Evolutionary conservation across 768 basidiomycete genomes (phyloP), one percentile per base, ranked within the genome.

Genomic region (Russula dissimulans): DNA sequence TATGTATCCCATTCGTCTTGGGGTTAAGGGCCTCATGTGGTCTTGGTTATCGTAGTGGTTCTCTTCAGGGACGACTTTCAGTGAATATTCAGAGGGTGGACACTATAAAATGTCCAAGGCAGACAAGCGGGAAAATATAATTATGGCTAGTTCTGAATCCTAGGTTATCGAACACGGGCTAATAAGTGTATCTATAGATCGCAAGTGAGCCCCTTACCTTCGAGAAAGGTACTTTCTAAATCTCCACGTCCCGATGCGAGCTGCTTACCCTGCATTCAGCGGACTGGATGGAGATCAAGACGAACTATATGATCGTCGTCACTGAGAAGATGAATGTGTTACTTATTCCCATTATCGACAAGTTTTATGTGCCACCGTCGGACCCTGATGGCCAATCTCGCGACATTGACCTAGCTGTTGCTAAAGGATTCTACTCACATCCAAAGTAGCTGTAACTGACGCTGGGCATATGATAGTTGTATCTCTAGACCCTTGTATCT

Each of bases 221-320:
- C 67, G 95, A 99, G 75, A 81, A 94, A 79, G 89, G 89, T 89
- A 55, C 18, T 72, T 63, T 12, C 10, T 56, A 15, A 43, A 26
- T 46, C 44, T 22, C 12, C 17, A 50, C 41, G 39, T 26, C 14
- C 32, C 7, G 5, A 50, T 60, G 41, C 15, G 18, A n/a, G 10
- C 18, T 45, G 29, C 62, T 64, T 45, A 45, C 8, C n/a, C 43
- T 34, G 34, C 9, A 8, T 42, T 44, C 64, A 85, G 91, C 92
- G 53, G 97, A 99, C 71, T 99, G 97, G 97, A 95, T 97, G 87
- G 97, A 97, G 72, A 95, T 99, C 68, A 89, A 88, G 70, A 95
- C 92, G 12, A 97, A 99, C 71, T 86, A 91, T 64, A 89, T 97
- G 87, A 86, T 93, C 26, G 85, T 97, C 51, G 89, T 97, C 66